phyloP scores from a whole-genome alignment of 2,329 filamentous ascomycete genomes.

The Sporothrix sp. region DNA sequence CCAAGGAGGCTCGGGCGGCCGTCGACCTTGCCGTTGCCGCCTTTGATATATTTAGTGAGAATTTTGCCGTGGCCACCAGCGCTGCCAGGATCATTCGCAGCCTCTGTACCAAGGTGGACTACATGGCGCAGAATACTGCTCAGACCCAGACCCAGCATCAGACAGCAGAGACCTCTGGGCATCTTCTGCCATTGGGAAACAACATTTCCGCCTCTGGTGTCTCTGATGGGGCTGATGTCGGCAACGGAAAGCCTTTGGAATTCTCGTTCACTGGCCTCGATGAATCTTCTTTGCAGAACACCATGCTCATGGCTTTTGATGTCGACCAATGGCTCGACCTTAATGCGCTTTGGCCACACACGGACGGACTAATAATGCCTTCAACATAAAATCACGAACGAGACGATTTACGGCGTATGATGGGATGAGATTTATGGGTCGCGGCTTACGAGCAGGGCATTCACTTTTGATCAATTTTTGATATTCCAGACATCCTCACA shows the following conservation, averaged over 20 bases:
- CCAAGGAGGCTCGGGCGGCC: not conserved
- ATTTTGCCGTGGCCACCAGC: constrained; percentile 1
- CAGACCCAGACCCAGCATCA: not conserved
- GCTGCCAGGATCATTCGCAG: not conserved
- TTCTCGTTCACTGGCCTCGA: too few relatives aligned
- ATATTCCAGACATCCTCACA: too few relatives aligned
- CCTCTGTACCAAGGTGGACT: constrained; percentile 1
- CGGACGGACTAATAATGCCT: not conserved
- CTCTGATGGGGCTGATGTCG: too few relatives aligned
- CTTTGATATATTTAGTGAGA: constrained; percentile 2
- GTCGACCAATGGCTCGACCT: constrained; percentile 5
- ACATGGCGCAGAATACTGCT: not conserved
- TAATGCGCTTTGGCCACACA: not conserved
- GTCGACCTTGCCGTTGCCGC: not conserved
- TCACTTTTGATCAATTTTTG: too few relatives aligned
- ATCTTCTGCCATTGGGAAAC: too few relatives aligned
- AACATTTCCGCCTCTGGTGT: too few relatives aligned
- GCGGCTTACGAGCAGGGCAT: too few relatives aligned
- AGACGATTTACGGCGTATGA: not conserved
- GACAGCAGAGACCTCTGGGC: not conserved
- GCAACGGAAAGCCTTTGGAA: too few relatives aligned
- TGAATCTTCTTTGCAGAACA: not conserved
- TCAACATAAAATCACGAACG: not conserved
- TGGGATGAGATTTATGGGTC: too few relatives aligned
- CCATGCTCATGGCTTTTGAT: constrained; percentile 7